Percentiles rank a stretch among this genome's conserved stretches.
These are phyloP conservation scores for Moesziomyces antarcticus DNA, from an alignment of 1,284 basidiomycete genomes.

Conservation along the genomic window DNA sequence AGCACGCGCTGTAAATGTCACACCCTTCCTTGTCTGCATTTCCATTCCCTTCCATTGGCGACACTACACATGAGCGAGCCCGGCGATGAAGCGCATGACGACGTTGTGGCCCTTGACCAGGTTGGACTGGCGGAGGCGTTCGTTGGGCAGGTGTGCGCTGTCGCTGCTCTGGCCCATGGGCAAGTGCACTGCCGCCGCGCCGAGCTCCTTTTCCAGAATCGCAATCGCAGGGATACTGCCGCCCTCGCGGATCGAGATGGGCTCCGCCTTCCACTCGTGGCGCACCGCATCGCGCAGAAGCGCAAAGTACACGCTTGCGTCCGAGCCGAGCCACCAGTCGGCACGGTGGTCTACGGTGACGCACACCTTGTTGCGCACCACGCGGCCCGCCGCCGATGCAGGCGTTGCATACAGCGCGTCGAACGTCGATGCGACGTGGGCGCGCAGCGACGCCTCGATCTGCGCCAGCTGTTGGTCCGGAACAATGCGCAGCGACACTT, in stretches of 20 bases:
- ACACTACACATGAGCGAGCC: slow-evolving; percentile 15
- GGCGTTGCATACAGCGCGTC: slow-evolving; percentile 69
- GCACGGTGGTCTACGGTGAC: slow-evolving; percentile 84
- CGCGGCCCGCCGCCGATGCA: not conserved
- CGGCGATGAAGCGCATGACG: slow-evolving; percentile 31
- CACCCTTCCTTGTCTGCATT: too few relatives aligned
- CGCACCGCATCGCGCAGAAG: slow-evolving; percentile 82
- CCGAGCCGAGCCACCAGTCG: slow-evolving; percentile 94
- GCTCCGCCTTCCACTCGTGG: slow-evolving; percentile 81
- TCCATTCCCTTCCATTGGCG: not conserved
- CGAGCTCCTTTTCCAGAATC: slow-evolving; percentile 88
- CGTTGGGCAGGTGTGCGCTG: slow-evolving; percentile 86
- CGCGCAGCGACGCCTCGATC: slow-evolving; percentile 75
- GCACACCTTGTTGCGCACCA: slow-evolving; percentile 26
- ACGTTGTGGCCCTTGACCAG: slow-evolving; percentile 70
- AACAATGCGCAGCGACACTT: slow-evolving; percentile 79
- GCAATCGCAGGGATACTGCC: slow-evolving; percentile 84
- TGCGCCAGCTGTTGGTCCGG: slow-evolving; percentile 86
- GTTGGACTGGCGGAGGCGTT: slow-evolving; percentile 81
- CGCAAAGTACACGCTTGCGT: slow-evolving; percentile 83
- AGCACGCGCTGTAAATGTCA: too few relatives aligned
- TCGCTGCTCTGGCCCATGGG: slow-evolving; percentile 81
- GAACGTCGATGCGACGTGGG: slow-evolving; percentile 77
- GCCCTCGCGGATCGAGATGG: slow-evolving; percentile 81
- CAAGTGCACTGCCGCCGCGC: slow-evolving; percentile 79